These are phyloP conservation scores for Cyclostephanos invisitatus DNA, from an alignment of 108 stramenopile genomes.

Conservation along the genomic window DNA sequence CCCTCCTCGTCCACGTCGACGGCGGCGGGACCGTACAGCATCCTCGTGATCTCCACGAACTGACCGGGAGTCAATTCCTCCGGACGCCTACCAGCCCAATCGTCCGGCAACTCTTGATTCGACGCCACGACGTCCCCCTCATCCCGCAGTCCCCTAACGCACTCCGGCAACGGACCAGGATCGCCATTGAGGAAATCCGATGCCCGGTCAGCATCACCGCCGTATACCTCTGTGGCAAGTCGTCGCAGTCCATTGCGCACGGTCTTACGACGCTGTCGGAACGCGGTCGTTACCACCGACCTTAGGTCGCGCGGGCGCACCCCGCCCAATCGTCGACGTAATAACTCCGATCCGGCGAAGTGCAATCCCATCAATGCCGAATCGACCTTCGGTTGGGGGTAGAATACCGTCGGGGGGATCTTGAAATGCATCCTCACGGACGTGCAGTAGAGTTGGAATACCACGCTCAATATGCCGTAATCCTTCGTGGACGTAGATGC, in stretches of 20 bases:
- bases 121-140: constrained; percentile 74
- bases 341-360: constrained; percentile 70
- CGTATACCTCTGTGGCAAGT: constrained; percentile 54
- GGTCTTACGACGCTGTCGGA: constrained; percentile 96
- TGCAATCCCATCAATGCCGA: constrained; percentile 91
- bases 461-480: constrained; percentile 94
- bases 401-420: constrained; percentile 97
- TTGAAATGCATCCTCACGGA: constrained; percentile 88
- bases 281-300: constrained; percentile 83
- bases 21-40: constrained; percentile 62
- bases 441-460: constrained; percentile 90
- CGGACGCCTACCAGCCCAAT: constrained; percentile 89
- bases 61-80: constrained; percentile 92
- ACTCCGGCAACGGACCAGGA: constrained; percentile 66
- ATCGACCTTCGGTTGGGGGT: constrained; percentile 96
- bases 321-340: constrained; percentile 72
- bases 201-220: constrained; percentile 48
- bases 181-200: constrained; percentile 43
- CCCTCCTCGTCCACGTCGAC: constrained; percentile 19
- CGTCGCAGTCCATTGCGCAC: constrained; percentile 88
- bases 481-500: constrained; percentile 83
- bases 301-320: constrained; percentile 79
- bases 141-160: constrained; percentile 45
- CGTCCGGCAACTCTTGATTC: constrained; percentile 67
- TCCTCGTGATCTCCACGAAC: constrained; percentile 90